Evolutionary conservation across 305 asterid species (phyloP).

Genomic region (Galium porrigens): DNA sequence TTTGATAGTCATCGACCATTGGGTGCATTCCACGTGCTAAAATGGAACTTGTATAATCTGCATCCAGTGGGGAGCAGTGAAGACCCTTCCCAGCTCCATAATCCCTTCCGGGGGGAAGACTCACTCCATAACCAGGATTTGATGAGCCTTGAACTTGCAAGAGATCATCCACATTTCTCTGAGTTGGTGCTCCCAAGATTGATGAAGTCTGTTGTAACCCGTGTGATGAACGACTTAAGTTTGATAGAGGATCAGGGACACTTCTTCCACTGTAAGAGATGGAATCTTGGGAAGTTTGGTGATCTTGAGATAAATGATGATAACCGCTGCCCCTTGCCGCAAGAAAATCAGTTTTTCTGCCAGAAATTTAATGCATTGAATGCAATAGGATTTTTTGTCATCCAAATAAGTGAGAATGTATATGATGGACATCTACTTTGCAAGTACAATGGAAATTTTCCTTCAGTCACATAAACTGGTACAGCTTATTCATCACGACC

Average conservation of each 20-base stretch:
- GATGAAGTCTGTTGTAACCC: slow-evolving; percentile 63
- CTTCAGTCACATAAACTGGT: slow-evolving; percentile 20
- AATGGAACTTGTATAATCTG: slow-evolving; percentile 51
- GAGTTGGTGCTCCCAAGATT: slow-evolving; percentile 87
- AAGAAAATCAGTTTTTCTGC: slow-evolving; percentile 94
- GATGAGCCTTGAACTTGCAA: slow-evolving; percentile 51
- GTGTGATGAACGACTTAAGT: slow-evolving; percentile 47
- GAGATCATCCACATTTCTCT: slow-evolving; percentile 51
- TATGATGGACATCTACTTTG: slow-evolving; percentile 27
- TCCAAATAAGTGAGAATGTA: slow-evolving; percentile 28
- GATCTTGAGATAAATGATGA: slow-evolving; percentile 32
- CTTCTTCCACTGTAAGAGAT: slow-evolving; percentile 52
- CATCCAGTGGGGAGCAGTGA: slow-evolving; percentile 43
- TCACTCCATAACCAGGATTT: slow-evolving; percentile 94
- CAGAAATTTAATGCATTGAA: slow-evolving; percentile 74
- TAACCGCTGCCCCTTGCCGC: slow-evolving; percentile 43
- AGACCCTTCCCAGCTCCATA: slow-evolving; percentile 85
- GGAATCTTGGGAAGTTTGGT: slow-evolving; percentile 67
- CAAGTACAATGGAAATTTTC: slow-evolving; percentile 16
- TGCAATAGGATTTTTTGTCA: slow-evolving; percentile 32
- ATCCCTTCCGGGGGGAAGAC: slow-evolving; percentile 98
- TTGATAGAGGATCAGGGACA: slow-evolving; percentile 56
- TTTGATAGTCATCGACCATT: slow-evolving; percentile 55
- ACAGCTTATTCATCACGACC: slow-evolving; percentile 14
- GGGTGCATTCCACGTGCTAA: slow-evolving; percentile 43